Evolutionary conservation across 345 rosid species (phyloP).

Genomic region (Eutrema japonicum): DNA sequence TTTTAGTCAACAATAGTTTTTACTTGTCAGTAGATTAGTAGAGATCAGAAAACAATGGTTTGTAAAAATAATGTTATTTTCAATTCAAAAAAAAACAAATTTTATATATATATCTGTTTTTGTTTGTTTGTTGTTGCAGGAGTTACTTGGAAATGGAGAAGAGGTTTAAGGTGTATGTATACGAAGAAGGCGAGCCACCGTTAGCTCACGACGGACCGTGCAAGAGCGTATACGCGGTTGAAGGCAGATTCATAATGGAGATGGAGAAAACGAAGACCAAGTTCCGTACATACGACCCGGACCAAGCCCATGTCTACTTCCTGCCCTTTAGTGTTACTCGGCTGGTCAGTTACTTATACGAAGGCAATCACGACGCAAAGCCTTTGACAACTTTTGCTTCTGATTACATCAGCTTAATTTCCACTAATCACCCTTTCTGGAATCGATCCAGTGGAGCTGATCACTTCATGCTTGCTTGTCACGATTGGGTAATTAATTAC

Average conservation of each 20-base stretch:
- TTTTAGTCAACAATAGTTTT: conserved; percentile 17
- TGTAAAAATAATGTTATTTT: background rate
- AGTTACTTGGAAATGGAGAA: conserved; percentile 88
- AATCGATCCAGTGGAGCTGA: conserved; percentile 76
- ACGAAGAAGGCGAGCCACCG: conserved; percentile 80
- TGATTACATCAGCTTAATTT: conserved; percentile 66
- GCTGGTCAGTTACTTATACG: conserved; percentile 73
- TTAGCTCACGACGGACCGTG: conserved; percentile 85
- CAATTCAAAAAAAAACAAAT: background rate
- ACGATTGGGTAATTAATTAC: conserved; percentile 77
- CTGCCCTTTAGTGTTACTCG: conserved; percentile 83
- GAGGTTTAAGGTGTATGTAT: conserved; percentile 84
- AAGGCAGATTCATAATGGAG: conserved; percentile 87
- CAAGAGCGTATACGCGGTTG: conserved; percentile 74
- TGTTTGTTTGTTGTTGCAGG: conserved; percentile 44
- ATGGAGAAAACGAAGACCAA: conserved; percentile 57
- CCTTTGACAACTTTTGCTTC: conserved; percentile 64
- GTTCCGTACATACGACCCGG: conserved; percentile 63
- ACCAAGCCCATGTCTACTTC: conserved; percentile 73
- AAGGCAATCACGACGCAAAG: conserved; percentile 41
- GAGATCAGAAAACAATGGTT: background rate
- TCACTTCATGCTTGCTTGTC: conserved; percentile 92
- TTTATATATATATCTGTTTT: background rate
- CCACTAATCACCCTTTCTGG: conserved; percentile 77
- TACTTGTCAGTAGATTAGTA: conserved; percentile 28